Evolutionary conservation across 1,284 basidiomycete genomes (phyloP).

Genomic region (Pisolithus thermaeus): DNA sequence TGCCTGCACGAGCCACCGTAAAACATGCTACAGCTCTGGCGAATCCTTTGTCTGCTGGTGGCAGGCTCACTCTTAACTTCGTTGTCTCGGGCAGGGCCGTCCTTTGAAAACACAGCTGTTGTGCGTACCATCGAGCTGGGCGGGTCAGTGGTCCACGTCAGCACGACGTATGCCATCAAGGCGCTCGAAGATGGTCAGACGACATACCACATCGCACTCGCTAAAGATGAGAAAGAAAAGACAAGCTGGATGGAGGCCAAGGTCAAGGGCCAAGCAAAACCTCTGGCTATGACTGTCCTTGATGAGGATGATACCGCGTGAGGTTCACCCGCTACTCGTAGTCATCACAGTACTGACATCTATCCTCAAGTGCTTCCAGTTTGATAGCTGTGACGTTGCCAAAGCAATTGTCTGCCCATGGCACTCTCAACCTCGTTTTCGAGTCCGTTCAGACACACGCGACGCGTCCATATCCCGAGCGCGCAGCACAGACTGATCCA

Average conservation of each 20-base stretch:
- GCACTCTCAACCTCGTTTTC: slow-evolving; percentile 68
- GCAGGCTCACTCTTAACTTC: slow-evolving; percentile 27
- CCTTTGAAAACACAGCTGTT: slow-evolving; percentile 83
- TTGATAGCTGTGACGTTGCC: slow-evolving; percentile 45
- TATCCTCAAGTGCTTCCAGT: slow-evolving; percentile 30
- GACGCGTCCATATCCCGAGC: slow-evolving; percentile 69
- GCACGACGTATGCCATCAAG: slow-evolving; percentile 82
- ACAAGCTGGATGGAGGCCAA: slow-evolving; percentile 80
- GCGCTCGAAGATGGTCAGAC: slow-evolving; percentile 57
- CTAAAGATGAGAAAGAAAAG: slow-evolving; percentile 53
- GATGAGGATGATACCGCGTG: slow-evolving; percentile 49
- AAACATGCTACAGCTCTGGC: slow-evolving; percentile 40
- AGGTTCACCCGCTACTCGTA: slow-evolving; percentile 10
- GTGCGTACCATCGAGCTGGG: slow-evolving; percentile 85
- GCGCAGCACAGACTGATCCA: slow-evolving; percentile 71
- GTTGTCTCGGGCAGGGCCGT: slow-evolving; percentile 34
- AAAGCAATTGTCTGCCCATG: slow-evolving; percentile 43
- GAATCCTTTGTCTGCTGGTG: slow-evolving; percentile 33
- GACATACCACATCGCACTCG: slow-evolving; percentile 68
- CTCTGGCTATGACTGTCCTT: slow-evolving; percentile 52
- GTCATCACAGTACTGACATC: neutral
- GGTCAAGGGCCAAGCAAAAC: slow-evolving; percentile 60
- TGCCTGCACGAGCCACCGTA: slow-evolving; percentile 11
- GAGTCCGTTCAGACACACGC: slow-evolving; percentile 73
- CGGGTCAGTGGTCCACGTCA: slow-evolving; percentile 79